Conservation (phyloP, 305 asterid genomes). For the Rubia peregrina region DNA sequence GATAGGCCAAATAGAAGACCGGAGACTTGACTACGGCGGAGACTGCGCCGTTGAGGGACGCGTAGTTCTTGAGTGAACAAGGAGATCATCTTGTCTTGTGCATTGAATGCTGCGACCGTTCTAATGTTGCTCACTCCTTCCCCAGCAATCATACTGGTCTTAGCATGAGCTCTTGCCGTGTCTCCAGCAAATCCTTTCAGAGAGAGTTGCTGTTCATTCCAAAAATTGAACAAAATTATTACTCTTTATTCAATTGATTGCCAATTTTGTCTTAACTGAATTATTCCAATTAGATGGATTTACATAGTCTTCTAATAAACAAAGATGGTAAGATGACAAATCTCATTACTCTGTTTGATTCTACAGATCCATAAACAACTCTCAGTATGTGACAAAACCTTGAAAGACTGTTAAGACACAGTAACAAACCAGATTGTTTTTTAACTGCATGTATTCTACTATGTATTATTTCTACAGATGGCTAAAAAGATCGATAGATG, state of each 20-base stretch:
- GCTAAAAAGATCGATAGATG: not conserved
- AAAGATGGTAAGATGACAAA: not conserved
- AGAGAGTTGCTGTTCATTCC: slow-evolving; percentile 64
- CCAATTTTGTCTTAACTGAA: not conserved
- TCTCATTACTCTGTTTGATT: slow-evolving; percentile 23
- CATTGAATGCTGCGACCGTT: slow-evolving; percentile 90
- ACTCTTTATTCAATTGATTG: not conserved
- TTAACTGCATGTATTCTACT: not conserved
- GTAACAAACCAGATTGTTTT: not conserved
- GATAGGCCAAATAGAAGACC: slow-evolving; percentile 85
- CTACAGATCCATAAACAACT: slow-evolving; percentile 30
- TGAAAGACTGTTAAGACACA: not conserved
- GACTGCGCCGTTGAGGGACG: slow-evolving; percentile 62
- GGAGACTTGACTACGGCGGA: slow-evolving; percentile 66
- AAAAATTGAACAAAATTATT: not conserved
- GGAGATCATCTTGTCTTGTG: slow-evolving; percentile 72
- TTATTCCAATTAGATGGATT: not conserved
- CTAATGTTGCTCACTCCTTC: slow-evolving; percentile 98
- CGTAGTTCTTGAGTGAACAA: slow-evolving; percentile 64
- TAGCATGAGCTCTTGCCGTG: slow-evolving; percentile 94
- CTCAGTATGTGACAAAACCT: slow-evolving; percentile 8
- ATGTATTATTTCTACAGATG: not conserved
- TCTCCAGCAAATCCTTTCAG: slow-evolving; percentile 96
- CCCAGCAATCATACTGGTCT: slow-evolving; percentile 96
- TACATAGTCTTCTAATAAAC: not conserved